A percentile compares a stretch with the other conserved stretches of the same genome.
Conservation (phyloP, 2,329 filamentous ascomycete species). For the Aspergillus sp. region DNA sequence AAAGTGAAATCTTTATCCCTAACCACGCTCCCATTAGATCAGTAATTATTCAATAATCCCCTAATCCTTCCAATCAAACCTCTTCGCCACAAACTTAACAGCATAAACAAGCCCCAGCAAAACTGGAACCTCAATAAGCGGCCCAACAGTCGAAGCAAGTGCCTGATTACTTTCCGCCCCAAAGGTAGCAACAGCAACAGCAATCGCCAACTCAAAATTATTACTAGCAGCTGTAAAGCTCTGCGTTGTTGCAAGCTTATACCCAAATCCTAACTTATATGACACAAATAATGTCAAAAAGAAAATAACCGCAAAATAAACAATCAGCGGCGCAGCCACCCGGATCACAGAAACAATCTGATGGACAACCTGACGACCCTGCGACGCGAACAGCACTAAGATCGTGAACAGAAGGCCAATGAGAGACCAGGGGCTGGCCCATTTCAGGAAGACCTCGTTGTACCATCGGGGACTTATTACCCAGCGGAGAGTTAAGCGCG, state of each 20-base stretch:
- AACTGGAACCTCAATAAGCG: constrained; percentile 82
- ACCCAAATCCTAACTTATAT: constrained; percentile 65
- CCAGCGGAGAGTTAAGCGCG: constrained; percentile 58
- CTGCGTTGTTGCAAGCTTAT: constrained; percentile 67
- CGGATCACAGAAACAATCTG: constrained; percentile 80
- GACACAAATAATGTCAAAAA: constrained; percentile 60
- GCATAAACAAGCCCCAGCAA: constrained; percentile 72
- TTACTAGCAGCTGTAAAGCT: constrained; percentile 89
- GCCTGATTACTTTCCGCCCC: constrained; percentile 75
- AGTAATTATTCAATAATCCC: no score
- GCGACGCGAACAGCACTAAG: constrained; percentile 76
- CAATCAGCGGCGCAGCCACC: constrained; percentile 72
- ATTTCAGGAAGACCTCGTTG: constrained; percentile 64
- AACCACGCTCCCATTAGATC: no score
- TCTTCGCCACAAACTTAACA: constrained; percentile 40
- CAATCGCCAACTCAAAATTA: constrained; percentile 89
- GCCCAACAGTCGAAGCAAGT: constrained; percentile 76
- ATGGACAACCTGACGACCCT: constrained; percentile 70
- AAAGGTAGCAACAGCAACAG: constrained; percentile 77
- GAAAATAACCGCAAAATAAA: constrained; percentile 78
- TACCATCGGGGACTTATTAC: constrained; percentile 59
- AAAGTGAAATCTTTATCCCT: no score
- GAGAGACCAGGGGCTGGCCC: constrained; percentile 67
- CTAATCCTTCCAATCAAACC: no score
- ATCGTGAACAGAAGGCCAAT: constrained; percentile 85